Evolutionary conservation across 2,329 filamentous ascomycete species (phyloP).

Genomic region (Phoma sp.): DNA sequence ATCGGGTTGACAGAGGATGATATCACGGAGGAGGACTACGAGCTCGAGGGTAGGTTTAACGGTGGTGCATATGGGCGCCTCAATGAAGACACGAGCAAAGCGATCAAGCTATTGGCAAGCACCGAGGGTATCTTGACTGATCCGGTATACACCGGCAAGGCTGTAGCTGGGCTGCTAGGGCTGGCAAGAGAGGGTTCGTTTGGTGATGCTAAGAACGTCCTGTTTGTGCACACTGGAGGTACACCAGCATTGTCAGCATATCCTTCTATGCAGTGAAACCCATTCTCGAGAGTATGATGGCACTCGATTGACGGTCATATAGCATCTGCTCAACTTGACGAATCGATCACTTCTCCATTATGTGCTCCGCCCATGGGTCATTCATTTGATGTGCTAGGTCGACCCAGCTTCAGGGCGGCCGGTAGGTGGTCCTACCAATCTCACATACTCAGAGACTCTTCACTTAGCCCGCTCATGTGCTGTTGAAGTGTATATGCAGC

Average conservation of each 20-base stretch:
- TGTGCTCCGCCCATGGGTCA: too few relatives aligned
- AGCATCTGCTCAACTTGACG: too few relatives aligned
- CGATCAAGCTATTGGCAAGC: slow-evolving; percentile 6
- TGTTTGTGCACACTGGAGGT: slow-evolving; percentile 12
- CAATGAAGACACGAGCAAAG: slow-evolving; percentile 1
- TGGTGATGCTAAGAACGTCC: neutral
- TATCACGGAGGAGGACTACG: neutral
- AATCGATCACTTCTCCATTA: too few relatives aligned
- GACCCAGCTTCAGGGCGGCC: too few relatives aligned
- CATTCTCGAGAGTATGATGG: too few relatives aligned
- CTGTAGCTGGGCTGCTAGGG: slow-evolving; percentile 6
- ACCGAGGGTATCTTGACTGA: slow-evolving; percentile 13
- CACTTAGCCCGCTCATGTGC: too few relatives aligned
- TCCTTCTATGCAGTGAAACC: slow-evolving; percentile 1
- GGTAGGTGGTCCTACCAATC: too few relatives aligned
- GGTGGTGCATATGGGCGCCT: slow-evolving; percentile 5
- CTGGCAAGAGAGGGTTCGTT: slow-evolving; percentile 4
- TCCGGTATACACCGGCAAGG: slow-evolving; percentile 14
- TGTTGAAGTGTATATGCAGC: too few relatives aligned
- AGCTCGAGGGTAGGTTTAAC: slow-evolving; percentile 9
- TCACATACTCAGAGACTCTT: too few relatives aligned
- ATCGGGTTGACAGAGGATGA: slow-evolving; percentile 2
- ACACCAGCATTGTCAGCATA: slow-evolving; percentile 11
- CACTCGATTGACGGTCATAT: too few relatives aligned
- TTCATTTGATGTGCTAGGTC: too few relatives aligned